A percentile compares a stretch with the other conserved stretches of the same genome.
phyloP scores from a whole-genome alignment of 768 basidiomycete species.

The Amanita subjunquillea region DNA sequence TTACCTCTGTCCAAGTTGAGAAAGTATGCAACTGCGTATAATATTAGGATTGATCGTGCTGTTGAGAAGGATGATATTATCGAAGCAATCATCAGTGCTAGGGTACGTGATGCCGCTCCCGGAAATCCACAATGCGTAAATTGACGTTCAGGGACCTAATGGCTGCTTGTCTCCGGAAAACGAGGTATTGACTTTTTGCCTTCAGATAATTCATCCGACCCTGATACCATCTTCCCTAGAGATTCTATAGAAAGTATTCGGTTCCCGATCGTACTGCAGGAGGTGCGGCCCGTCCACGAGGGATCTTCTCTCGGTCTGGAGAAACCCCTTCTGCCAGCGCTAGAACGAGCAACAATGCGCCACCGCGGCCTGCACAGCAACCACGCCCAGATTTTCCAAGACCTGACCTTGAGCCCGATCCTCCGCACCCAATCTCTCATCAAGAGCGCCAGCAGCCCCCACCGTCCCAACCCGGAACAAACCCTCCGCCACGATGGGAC shows the following conservation, averaged over 20 bases:
- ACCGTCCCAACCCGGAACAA: conserved; percentile 10
- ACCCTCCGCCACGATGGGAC: conserved; percentile 2
- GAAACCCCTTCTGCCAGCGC: conserved; percentile 12
- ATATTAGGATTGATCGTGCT: conserved; percentile 48
- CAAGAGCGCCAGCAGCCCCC: conserved; percentile 13
- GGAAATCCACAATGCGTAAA: background rate
- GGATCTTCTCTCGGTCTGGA: conserved; percentile 37
- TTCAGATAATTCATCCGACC: background rate
- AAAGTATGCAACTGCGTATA: conserved; percentile 62
- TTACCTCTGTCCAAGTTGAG: conserved; percentile 53
- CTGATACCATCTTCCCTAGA: conserved; percentile 11
- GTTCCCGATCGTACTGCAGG: conserved; percentile 36
- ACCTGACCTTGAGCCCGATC: conserved; percentile 50
- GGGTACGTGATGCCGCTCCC: conserved; percentile 29
- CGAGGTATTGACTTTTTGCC: conserved; percentile 32
- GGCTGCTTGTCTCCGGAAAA: conserved; percentile 52
- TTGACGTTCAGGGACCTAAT: conserved; percentile 31
- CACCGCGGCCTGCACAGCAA: conserved; percentile 25
- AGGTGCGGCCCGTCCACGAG: conserved; percentile 21
- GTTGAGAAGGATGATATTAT: conserved; percentile 77
- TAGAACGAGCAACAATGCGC: conserved; percentile 14
- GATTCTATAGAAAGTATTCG: conserved; percentile 55
- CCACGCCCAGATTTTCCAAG: conserved; percentile 34
- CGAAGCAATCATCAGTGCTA: conserved; percentile 44
- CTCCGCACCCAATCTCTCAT: conserved; percentile 16